Evolutionary conservation across 768 basidiomycete genomes (phyloP).

Genomic region (Crepidotus variabilis): DNA sequence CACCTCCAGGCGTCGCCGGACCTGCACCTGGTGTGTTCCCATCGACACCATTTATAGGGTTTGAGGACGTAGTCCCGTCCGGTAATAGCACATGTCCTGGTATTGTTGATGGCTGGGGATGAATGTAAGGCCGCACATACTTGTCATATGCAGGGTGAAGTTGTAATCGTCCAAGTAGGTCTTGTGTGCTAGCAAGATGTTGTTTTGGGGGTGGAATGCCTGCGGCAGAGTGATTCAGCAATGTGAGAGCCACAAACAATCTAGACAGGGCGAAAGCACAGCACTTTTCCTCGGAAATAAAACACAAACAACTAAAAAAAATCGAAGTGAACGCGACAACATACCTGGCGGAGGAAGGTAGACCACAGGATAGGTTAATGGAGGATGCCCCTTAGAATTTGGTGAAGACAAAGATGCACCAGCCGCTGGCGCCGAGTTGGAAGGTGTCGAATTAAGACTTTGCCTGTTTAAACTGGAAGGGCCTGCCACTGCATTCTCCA

Average conservation of each 20-base stretch:
- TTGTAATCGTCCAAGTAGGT: conserved; percentile 69
- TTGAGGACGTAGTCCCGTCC: neutral
- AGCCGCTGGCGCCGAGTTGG: conserved; percentile 27
- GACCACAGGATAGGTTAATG: conserved; percentile 26
- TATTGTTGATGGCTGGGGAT: neutral
- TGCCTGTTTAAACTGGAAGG: conserved; percentile 39
- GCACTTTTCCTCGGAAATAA: neutral
- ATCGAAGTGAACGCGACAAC: conserved; percentile 1
- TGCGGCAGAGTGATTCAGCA: conserved; percentile 12
- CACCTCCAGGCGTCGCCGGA: conserved; percentile 6
- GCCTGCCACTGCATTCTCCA: conserved; percentile 61
- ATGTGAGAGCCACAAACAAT: conserved; percentile 1
- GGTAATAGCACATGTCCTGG: neutral
- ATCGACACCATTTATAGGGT: conserved; percentile 4
- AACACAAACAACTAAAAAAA: neutral
- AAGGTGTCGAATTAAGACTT: conserved; percentile 16
- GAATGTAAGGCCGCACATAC: conserved; percentile 59
- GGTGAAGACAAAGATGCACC: conserved; percentile 19
- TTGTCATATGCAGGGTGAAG: conserved; percentile 77
- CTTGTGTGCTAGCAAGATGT: conserved; percentile 71
- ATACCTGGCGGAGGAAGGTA: conserved; percentile 41
- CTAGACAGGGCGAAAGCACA: conserved; percentile 2
- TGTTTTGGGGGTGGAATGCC: conserved; percentile 38
- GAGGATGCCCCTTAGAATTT: conserved; percentile 20
- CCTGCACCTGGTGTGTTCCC: conserved; percentile 10